phyloP scores from a whole-genome alignment of 352 stramenopile genomes.

The Phytophthora hybrid region DNA sequence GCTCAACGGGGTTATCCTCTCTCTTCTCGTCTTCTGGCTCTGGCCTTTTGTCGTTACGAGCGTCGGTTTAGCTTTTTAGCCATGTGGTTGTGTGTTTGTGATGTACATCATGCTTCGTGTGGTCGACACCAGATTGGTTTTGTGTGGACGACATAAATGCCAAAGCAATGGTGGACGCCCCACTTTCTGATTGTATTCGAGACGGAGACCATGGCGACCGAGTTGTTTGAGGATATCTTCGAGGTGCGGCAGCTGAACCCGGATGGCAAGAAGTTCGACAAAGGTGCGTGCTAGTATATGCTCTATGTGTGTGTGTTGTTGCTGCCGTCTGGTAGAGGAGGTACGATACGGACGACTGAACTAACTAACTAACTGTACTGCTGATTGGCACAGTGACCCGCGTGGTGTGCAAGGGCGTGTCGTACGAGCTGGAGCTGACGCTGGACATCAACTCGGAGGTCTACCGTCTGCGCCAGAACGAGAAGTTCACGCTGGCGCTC shows the following conservation, averaged over 20 bases:
- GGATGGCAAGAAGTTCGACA: slow-evolving; percentile 98
- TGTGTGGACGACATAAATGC: not conserved
- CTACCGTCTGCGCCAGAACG: slow-evolving; percentile 94
- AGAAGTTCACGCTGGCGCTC: slow-evolving; percentile 97
- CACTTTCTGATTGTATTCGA: slow-evolving; percentile 29
- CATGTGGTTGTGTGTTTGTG: slow-evolving; percentile 9
- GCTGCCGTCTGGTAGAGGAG: not conserved
- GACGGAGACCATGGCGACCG: slow-evolving; percentile 74
- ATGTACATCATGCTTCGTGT: slow-evolving; percentile 4
- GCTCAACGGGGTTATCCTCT: slow-evolving; percentile 25
- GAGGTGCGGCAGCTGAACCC: slow-evolving; percentile 97
- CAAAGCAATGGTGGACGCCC: slow-evolving; percentile 14
- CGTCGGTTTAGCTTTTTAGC: slow-evolving; percentile 32
- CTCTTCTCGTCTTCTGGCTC: slow-evolving; percentile 40
- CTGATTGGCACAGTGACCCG: slow-evolving; percentile 86
- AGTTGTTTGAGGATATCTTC: slow-evolving; percentile 99
- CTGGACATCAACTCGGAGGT: slow-evolving; percentile 99
- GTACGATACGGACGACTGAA: slow-evolving; percentile 11
- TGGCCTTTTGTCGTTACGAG: slow-evolving; percentile 35
- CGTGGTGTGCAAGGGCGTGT: slow-evolving; percentile 96
- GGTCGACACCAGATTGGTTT: not conserved
- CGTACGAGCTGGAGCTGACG: slow-evolving; percentile 97
- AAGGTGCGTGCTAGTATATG: slow-evolving; percentile 55
- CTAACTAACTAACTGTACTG: not conserved
- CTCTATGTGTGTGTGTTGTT: not conserved